phyloP scores from a whole-genome alignment of 192 early-diverging fungal genomes.

The Coemansia sp. region DNA sequence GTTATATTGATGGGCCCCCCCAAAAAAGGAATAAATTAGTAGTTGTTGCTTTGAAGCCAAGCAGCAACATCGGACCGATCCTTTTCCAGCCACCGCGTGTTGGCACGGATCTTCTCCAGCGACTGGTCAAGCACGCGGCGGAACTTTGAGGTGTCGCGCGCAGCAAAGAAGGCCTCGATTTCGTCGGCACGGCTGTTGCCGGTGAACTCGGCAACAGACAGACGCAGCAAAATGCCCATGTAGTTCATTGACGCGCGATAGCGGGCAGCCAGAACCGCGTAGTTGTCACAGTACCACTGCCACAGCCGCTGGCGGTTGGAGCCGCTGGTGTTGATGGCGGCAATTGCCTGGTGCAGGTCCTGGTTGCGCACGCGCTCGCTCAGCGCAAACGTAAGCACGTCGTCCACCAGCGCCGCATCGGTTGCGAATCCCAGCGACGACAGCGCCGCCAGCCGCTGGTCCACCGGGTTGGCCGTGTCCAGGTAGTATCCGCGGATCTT shows the following conservation, averaged over 20 bases:
- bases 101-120: conserved; percentile 64
- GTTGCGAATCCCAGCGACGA: conserved; percentile 59
- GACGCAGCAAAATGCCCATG: conserved; percentile 63
- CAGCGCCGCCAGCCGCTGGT: conserved; percentile 70
- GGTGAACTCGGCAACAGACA: conserved; percentile 61
- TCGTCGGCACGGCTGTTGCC: conserved; percentile 59
- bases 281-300: conserved; percentile 66
- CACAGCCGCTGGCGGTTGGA: conserved; percentile 61
- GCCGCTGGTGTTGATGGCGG: conserved; percentile 56
- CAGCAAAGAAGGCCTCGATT: conserved; percentile 57
- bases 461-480: conserved; percentile 58
- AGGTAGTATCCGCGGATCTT: conserved; percentile 64
- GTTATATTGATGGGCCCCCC: too few relatives aligned
- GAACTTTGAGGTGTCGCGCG: conserved; percentile 54
- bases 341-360: conserved; percentile 58
- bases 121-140: conserved; percentile 68
- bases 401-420: conserved; percentile 57
- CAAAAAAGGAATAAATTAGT: conserved; percentile 7
- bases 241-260: conserved; percentile 68
- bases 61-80: conserved; percentile 34
- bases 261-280: conserved; percentile 55
- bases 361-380: conserved; percentile 69
- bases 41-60: conserved; percentile 39
- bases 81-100: conserved; percentile 51
- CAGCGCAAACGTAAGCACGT: conserved; percentile 62